Evolutionary conservation across 2,329 filamentous ascomycete species (phyloP), one percentile per base, ranked within the genome.

Genomic region (Ambrosiella beaveri): DNA sequence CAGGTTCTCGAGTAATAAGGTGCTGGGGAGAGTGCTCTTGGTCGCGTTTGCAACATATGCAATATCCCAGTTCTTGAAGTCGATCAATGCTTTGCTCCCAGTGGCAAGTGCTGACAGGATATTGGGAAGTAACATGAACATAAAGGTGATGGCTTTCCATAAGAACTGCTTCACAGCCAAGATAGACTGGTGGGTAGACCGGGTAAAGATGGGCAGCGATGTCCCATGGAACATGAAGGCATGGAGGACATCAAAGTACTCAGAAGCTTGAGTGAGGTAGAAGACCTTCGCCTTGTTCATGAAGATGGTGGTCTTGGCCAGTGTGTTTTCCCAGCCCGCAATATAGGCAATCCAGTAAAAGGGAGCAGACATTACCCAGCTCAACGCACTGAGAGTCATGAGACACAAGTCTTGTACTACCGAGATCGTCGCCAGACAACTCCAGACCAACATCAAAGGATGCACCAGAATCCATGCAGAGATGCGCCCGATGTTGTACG

Each of bases 401-500:
- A 93, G 75, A 2, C 77, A 76, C 3, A 80, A 71, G 66, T 97
- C 91, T 62, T 95, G 85, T 37, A 89, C 69, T 50, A 95, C 75
- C 65, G 89, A 89, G n/a, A 86, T 85, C 45, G 83, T 68, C 57
- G 81, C 79, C 49, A 90, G 86, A 8, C 89, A 67, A 45, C 89
- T 75, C 53, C 81, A 81, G 19, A 95, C 72, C 3, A 91, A 82
- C 12, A 88, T 78, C 67, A 88, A 72, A 1, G 91, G 91, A 63
- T 89, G 88, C 11, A 86, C 88, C 27, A 91, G 68, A 54, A 90
- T 74, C 67, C 91, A 83, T 49, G 97, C 75, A 3, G 87, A 82
- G 35, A 95, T 74, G 63, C 95, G 90, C 12, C 93, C 93, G 66
- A 89, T 83, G 58, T 96, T 85, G 70, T 97, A 98, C 0, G 93